A percentile compares a stretch with the other conserved stretches of the same genome.
These are phyloP conservation scores for Fulvia fulva DNA, from an alignment of 2,329 filamentous ascomycete genomes.

Conservation along the genomic window DNA sequence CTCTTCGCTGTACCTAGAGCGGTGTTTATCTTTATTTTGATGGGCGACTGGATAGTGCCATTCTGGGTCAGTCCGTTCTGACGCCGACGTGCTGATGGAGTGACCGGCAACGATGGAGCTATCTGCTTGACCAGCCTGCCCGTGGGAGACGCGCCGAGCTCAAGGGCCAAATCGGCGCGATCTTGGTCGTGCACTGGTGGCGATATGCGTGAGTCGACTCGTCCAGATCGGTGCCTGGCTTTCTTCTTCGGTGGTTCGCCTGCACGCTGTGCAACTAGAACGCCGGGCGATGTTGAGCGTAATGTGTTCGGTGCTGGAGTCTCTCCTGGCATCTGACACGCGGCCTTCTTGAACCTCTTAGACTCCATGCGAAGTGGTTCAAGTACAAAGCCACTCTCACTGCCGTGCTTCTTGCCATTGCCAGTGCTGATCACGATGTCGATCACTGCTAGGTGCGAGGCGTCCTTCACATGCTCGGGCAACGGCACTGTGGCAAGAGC, in stretches of 20 bases:
- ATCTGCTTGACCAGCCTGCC: constrained; percentile 11
- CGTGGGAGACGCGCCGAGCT: constrained; percentile 8
- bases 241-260: not conserved
- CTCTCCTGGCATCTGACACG: not conserved
- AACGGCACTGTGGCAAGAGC: constrained; percentile 37
- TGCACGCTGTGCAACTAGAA: constrained; percentile 3
- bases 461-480: constrained; percentile 31
- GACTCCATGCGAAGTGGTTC: constrained; percentile 20
- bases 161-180: constrained; percentile 8
- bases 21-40: not conserved
- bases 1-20: not conserved
- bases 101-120: constrained; percentile 6
- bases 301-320: not conserved
- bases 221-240: not conserved
- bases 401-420: constrained; percentile 25
- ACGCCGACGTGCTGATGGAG: not conserved
- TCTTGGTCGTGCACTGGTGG: not conserved
- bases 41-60: not conserved
- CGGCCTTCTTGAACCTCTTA: constrained; percentile 2
- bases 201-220: not conserved
- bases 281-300: constrained; percentile 3
- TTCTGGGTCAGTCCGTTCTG: not conserved
- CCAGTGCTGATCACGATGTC: constrained; percentile 29
- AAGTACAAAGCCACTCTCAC: not conserved
- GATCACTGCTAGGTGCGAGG: constrained; percentile 30